Conservation (phyloP, 371 early-diverging fungal genomes). For the Capillidium heterosporum region DNA sequence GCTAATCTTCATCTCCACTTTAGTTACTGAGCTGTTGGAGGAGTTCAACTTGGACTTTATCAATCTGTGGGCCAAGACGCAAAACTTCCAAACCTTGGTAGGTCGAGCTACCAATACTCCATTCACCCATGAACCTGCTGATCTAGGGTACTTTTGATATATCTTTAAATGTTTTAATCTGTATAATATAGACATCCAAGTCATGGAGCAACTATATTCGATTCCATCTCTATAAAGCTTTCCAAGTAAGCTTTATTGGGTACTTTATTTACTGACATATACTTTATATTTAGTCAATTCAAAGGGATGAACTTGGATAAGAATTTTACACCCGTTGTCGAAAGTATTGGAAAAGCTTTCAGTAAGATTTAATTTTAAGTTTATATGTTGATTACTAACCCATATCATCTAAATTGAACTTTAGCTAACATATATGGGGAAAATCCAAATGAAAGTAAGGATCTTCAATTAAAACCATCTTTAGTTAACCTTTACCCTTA, state of each 20-base stretch:
- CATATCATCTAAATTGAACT: neutral
- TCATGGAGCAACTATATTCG: constrained; percentile 3
- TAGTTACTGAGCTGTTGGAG: neutral
- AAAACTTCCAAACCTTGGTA: neutral
- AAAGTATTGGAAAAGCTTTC: neutral
- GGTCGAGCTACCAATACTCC: neutral
- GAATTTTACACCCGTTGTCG: constrained; percentile 1
- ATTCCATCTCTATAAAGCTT: neutral
- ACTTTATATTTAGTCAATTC: neutral
- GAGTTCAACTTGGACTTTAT: constrained; percentile 5
- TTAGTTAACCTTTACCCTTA: neutral
- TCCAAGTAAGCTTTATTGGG: neutral
- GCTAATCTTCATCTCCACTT: neutral
- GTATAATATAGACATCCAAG: neutral
- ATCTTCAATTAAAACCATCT: neutral
- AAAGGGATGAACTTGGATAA: neutral
- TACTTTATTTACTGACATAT: neutral
- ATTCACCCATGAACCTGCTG: neutral
- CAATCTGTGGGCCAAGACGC: neutral
- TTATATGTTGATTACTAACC: neutral
- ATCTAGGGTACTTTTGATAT: neutral
- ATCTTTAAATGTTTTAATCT: neutral
- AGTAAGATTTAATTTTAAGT: neutral
- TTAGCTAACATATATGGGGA: neutral
- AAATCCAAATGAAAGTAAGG: neutral